Conservation (phyloP, 2,329 filamentous ascomycete genomes). For the Stemphylium vesicarium region DNA sequence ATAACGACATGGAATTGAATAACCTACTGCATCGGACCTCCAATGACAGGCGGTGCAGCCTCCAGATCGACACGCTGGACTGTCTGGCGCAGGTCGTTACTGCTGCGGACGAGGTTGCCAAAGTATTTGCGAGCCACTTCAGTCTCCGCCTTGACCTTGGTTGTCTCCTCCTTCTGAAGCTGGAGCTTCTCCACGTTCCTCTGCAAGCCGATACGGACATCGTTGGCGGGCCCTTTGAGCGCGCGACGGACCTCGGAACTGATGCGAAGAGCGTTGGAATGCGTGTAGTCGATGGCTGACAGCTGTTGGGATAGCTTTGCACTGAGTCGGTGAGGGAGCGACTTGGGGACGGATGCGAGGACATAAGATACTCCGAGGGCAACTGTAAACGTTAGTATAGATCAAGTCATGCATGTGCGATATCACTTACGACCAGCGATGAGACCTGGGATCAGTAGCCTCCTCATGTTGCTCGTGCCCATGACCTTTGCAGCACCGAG, state of each 20-base stretch:
- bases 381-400: conserved; percentile 56
- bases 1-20: conserved; percentile 6
- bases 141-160: conserved; percentile 81
- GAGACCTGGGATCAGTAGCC: conserved; percentile 80
- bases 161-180: conserved; percentile 80
- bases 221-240: conserved; percentile 84
- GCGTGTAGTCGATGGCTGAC: conserved; percentile 85
- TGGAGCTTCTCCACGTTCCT: conserved; percentile 82
- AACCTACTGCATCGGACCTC: conserved; percentile 28
- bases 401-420: background rate
- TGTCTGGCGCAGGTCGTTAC: conserved; percentile 55
- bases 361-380: conserved; percentile 79
- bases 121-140: conserved; percentile 92
- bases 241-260: conserved; percentile 86
- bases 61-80: conserved; percentile 62
- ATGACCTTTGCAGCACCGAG: conserved; percentile 81
- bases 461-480: conserved; percentile 79
- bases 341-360: conserved; percentile 84
- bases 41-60: conserved; percentile 55
- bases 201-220: conserved; percentile 81
- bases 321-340: conserved; percentile 83
- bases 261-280: conserved; percentile 85
- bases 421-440: conserved; percentile 74
- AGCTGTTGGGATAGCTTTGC: conserved; percentile 85
- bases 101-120: conserved; percentile 75